Evolutionary conservation across 352 stramenopile species (phyloP).

Genomic region (Phytophthora pini): DNA sequence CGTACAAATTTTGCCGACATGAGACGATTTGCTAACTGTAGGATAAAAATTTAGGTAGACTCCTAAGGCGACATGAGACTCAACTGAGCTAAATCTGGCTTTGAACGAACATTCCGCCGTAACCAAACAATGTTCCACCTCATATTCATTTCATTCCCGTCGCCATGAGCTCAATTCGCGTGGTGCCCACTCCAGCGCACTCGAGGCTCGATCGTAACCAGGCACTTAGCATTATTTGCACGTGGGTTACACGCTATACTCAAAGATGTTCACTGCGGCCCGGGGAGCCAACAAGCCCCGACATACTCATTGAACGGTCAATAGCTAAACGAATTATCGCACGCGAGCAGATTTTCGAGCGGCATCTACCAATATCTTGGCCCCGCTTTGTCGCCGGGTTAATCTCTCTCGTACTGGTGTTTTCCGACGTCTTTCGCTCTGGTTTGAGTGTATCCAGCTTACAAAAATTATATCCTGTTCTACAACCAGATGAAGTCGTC

Average conservation of each 20-base stretch:
- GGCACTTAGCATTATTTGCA: constrained; percentile 3
- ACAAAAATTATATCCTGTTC: constrained; percentile 16
- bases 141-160: neutral
- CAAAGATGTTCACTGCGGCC: neutral
- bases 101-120: too few species aligned
- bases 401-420: constrained; percentile 34
- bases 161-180: constrained; percentile 2
- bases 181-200: neutral
- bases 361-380: constrained; percentile 32
- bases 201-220: neutral
- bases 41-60: too few species aligned
- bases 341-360: constrained; percentile 27
- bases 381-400: constrained; percentile 20
- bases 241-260: constrained; percentile 10
- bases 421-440: constrained; percentile 42
- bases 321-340: constrained; percentile 16
- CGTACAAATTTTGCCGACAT: too few species aligned
- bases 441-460: constrained; percentile 25
- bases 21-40: too few species aligned
- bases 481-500: constrained; percentile 43
- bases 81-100: neutral
- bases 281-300: neutral
- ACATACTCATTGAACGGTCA: constrained; percentile 9
- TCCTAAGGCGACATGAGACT: too few species aligned
- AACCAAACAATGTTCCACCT: neutral